phyloP scores from a whole-genome alignment of 176 grass and related monocot species.

The Hsuehochloa calcarea region DNA sequence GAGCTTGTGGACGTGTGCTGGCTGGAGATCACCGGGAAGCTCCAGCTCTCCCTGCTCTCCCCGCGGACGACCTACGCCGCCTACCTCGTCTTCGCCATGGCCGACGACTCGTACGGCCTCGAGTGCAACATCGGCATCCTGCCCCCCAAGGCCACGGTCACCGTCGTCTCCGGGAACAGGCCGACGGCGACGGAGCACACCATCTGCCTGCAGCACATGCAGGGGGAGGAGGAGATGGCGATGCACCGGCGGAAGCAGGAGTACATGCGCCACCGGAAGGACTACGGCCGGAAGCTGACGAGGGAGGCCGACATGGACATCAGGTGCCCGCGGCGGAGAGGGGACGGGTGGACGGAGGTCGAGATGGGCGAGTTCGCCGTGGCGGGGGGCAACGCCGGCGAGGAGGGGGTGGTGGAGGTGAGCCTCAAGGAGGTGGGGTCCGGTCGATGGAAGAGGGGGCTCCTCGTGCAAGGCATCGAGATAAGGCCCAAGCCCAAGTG shows the following conservation, averaged over 20 bases:
- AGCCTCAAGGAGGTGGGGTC: constrained; percentile 36
- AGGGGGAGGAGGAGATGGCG: constrained; percentile 32
- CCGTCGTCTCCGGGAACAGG: background rate
- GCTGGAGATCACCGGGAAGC: constrained; percentile 58
- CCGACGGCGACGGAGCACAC: background rate
- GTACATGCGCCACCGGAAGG: constrained; percentile 28
- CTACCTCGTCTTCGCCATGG: constrained; percentile 57
- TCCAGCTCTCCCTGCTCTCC: constrained; percentile 42
- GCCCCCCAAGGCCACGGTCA: constrained; percentile 36
- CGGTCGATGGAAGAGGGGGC: constrained; percentile 56
- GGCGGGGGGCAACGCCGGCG: background rate
- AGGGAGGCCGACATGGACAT: constrained; percentile 23
- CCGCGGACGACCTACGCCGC: constrained; percentile 46
- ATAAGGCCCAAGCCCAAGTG: constrained; percentile 62
- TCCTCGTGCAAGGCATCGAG: constrained; percentile 76
- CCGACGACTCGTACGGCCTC: constrained; percentile 49
- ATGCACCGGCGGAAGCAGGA: constrained; percentile 38
- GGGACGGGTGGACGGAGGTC: constrained; percentile 55
- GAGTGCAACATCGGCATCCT: constrained; percentile 51
- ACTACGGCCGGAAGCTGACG: background rate
- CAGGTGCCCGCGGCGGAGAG: constrained; percentile 29
- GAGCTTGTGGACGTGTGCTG: constrained; percentile 61
- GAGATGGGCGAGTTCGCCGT: constrained; percentile 52
- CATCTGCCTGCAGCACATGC: constrained; percentile 52
- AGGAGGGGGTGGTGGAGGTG: constrained; percentile 40